Evolutionary conservation across 257 asterid genomes (phyloP), one percentile per base, ranked within the genome.

Genomic region (Forsythia suspensa): DNA sequence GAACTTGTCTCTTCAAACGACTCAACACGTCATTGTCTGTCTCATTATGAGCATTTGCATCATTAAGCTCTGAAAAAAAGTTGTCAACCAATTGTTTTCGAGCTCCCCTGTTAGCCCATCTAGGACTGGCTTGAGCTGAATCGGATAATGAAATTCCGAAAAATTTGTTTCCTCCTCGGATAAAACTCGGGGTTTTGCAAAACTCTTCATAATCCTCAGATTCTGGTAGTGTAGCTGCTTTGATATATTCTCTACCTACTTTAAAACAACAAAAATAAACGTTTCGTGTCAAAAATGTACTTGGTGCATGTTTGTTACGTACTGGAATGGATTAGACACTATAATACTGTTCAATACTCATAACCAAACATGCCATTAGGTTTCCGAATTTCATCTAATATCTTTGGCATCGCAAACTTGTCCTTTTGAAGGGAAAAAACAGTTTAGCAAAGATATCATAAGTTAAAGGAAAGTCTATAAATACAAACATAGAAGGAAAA

Each of bases 121-220:
- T 90, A 9, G 98, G 98, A 82, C 98, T 94, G 12, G 81, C 87
- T 51, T 89, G 99, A 85, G 90, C 90, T 24, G 97, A 90, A 78
- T 94, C 97, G 48, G 96, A 75, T 20, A 90, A 83, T 13, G 95
- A 87, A 71, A 87, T 74, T 3, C 95, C 92, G 6, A 94, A 89
- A 78, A 88, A 86, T 73, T 80, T 89, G 40, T 87, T 91, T 59
- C 89, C 92, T 81, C 88, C 84, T 20, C 70, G 70, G 4, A 84
- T 76, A 24, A 80, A 89, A 79, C 39, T 77, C 1, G 94, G 97
- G 10, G 95, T 92, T 81, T 88, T 85, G 29, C 37, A 40, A 44
- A 82, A 70, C 16, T 86, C 94, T 29, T 85, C 96, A 8, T 46
- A 76, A 8, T 88, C 96, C 76, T 90, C 91, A 0, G 84, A 51